phyloP scores from a whole-genome alignment of 2,329 filamentous ascomycete species.

The Verticillium nonalfalfae region DNA sequence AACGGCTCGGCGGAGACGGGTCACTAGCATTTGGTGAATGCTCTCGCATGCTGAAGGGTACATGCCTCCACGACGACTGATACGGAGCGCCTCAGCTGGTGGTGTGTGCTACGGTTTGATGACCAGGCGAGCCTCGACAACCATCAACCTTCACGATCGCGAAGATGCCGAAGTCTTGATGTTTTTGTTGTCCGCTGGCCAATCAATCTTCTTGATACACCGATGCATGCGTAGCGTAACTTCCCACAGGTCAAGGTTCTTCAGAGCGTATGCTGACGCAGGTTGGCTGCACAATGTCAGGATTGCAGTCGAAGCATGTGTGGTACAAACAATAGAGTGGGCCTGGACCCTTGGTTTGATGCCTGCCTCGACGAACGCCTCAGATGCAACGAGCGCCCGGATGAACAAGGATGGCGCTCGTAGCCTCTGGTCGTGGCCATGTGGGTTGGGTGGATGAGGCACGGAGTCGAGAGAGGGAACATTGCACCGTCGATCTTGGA shows the following conservation, averaged over 20 bases:
- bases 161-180: no score
- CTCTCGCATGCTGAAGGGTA: background rate
- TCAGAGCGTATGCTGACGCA: background rate
- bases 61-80: background rate
- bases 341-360: background rate
- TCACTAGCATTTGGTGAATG: background rate
- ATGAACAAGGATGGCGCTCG: background rate
- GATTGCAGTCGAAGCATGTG: background rate
- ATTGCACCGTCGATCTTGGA: background rate
- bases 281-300: background rate
- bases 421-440: background rate
- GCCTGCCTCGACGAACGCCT: background rate
- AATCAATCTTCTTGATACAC: no score
- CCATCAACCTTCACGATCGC: no score
- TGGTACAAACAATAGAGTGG: background rate
- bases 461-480: background rate
- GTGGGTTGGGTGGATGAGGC: background rate
- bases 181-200: no score
- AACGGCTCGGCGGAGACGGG: background rate
- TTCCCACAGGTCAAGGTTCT: no score
- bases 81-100: background rate
- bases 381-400: background rate
- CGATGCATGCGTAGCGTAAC: no score
- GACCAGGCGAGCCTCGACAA: background rate
- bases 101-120: background rate